These are phyloP conservation scores for Aspergillus baeticus DNA, from an alignment of 495 filamentous ascomycete species.

Conservation along the genomic window DNA sequence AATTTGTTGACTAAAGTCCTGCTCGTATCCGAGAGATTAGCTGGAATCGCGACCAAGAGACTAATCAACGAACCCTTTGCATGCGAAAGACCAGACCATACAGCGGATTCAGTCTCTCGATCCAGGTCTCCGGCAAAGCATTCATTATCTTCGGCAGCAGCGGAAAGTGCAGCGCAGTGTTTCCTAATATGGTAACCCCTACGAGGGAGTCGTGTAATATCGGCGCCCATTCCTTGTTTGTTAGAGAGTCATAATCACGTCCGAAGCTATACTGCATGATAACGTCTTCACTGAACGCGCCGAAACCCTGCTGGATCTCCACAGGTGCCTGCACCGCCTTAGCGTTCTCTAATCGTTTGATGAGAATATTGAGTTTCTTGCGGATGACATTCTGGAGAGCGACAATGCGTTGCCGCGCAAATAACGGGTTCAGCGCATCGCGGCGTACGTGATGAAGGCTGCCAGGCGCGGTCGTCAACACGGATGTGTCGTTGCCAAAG, in stretches of 20 bases:
- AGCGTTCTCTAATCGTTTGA: background rate
- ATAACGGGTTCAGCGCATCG: constrained; percentile 1
- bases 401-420: background rate
- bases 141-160: constrained; percentile 2
- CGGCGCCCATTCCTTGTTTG: background rate
- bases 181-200: background rate
- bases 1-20: constrained; percentile 3
- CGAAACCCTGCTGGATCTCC: background rate
- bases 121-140: background rate
- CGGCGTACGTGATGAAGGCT: background rate
- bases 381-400: constrained; percentile 1
- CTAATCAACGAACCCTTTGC: background rate
- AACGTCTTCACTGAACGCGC: constrained; percentile 4
- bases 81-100: constrained; percentile 4
- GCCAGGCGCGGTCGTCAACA: background rate
- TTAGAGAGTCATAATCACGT: background rate
- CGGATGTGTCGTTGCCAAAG: constrained; percentile 6
- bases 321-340: background rate
- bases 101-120: background rate
- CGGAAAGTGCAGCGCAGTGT: background rate
- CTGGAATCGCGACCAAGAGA: background rate
- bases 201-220: background rate
- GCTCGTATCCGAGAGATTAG: background rate
- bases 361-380: background rate
- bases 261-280: constrained; percentile 9